Conservation (phyloP, 2,329 filamentous ascomycete genomes). For the Dactylellina cionopaga region DNA sequence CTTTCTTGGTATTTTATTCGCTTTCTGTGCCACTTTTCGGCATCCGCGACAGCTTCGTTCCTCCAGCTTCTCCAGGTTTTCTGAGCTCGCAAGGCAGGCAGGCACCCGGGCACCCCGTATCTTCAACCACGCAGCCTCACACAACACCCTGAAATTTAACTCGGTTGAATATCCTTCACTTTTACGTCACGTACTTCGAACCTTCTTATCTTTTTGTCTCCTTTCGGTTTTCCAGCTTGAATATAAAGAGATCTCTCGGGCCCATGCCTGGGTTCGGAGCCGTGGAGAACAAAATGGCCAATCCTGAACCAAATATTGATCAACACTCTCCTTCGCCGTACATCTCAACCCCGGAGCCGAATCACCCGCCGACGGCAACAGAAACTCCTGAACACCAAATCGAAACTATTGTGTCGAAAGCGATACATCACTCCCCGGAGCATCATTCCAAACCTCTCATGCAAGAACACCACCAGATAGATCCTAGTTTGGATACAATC, state of each 20-base stretch:
- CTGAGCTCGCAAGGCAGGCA: conserved; percentile 8
- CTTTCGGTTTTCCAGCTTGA: background rate
- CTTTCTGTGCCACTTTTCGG: conserved; percentile 39
- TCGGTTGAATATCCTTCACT: background rate
- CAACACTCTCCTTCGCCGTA: conserved; percentile 44
- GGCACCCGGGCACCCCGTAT: conserved; percentile 17
- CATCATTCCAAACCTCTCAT: conserved; percentile 1
- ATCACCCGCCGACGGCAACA: conserved; percentile 15
- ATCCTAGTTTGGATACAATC: conserved; percentile 37
- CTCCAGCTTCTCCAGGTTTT: background rate
- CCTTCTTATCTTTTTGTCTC: background rate
- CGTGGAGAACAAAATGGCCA: conserved; percentile 39
- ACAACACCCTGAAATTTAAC: conserved; percentile 1
- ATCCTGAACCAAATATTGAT: conserved; percentile 45
- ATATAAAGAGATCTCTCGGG: conserved; percentile 20
- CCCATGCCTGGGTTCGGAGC: conserved; percentile 36
- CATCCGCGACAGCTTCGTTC: conserved; percentile 30
- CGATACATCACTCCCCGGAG: conserved; percentile 22
- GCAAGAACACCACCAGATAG: conserved; percentile 37
- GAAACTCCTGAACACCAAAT: conserved; percentile 34
- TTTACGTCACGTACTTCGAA: background rate
- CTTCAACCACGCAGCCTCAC: conserved; percentile 5
- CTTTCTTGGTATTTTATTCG: background rate
- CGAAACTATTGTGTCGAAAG: conserved; percentile 26
- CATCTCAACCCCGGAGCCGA: conserved; percentile 34